phyloP scores from a whole-genome alignment of 2,329 filamentous ascomycete species.

The Teratosphaeria viscida region DNA sequence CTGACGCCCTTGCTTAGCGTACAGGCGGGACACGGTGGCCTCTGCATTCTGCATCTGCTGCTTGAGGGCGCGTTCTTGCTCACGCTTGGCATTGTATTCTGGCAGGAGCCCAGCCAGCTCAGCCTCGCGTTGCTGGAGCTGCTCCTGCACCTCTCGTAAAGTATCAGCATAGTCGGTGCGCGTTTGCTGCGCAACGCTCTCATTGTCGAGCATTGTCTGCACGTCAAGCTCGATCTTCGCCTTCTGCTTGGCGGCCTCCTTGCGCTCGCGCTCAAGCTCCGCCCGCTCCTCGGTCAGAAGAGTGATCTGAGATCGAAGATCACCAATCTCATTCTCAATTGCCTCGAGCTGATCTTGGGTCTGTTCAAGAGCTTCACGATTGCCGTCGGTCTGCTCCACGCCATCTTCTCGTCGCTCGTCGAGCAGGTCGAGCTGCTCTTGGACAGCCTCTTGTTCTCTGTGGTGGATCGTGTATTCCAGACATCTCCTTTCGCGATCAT shows the following conservation, averaged over 20 bases:
- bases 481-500: slow-evolving; percentile 82
- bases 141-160: slow-evolving; percentile 58
- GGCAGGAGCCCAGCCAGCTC: slow-evolving; percentile 69
- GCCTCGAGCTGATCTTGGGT: slow-evolving; percentile 66
- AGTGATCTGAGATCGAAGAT: slow-evolving; percentile 72
- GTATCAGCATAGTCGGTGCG: slow-evolving; percentile 62
- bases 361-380: slow-evolving; percentile 60
- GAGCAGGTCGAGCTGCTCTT: slow-evolving; percentile 67
- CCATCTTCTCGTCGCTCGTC: slow-evolving; percentile 74
- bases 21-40: slow-evolving; percentile 63
- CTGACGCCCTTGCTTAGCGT: slow-evolving; percentile 84
- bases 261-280: slow-evolving; percentile 82
- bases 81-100: slow-evolving; percentile 61
- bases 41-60: slow-evolving; percentile 67
- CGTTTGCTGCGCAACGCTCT: slow-evolving; percentile 64
- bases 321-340: slow-evolving; percentile 68
- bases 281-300: slow-evolving; percentile 73
- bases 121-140: slow-evolving; percentile 65
- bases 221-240: slow-evolving; percentile 81
- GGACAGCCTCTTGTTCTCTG: slow-evolving; percentile 71
- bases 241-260: slow-evolving; percentile 65
- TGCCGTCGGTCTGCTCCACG: slow-evolving; percentile 73
- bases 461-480: slow-evolving; percentile 92
- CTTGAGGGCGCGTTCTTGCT: slow-evolving; percentile 60
- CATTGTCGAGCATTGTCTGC: slow-evolving; percentile 72